A percentile compares a stretch with the other conserved stretches of the same genome.
Conservation (phyloP, 192 early-diverging fungal species). For the Spizellomyces sp. region DNA sequence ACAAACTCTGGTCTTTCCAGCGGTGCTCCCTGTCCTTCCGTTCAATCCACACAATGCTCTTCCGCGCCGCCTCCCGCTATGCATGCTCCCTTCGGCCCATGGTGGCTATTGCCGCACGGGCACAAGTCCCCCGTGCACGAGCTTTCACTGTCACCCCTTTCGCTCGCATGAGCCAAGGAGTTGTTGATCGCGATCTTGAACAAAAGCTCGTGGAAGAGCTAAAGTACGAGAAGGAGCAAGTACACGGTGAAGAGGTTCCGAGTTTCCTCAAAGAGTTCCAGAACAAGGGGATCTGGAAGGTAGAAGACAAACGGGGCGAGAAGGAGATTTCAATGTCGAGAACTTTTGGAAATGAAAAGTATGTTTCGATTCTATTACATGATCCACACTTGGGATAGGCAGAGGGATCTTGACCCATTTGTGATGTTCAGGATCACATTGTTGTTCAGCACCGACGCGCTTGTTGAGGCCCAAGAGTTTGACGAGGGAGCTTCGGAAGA, state of each 20-base stretch:
- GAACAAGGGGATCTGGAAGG: slow-evolving; percentile 59
- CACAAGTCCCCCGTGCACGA: slow-evolving; percentile 2
- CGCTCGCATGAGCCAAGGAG: slow-evolving; percentile 20
- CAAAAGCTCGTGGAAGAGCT: slow-evolving; percentile 76
- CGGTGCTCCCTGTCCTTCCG: no score
- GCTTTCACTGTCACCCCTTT: slow-evolving; percentile 10
- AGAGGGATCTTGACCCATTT: background rate
- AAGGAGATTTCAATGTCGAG: slow-evolving; percentile 81
- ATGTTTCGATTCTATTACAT: slow-evolving; percentile 17
- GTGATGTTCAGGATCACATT: slow-evolving; percentile 70
- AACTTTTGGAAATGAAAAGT: slow-evolving; percentile 90
- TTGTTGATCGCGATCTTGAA: slow-evolving; percentile 68
- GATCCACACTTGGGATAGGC: no score
- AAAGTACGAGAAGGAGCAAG: slow-evolving; percentile 70
- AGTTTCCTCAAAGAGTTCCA: slow-evolving; percentile 77
- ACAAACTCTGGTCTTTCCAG: no score
- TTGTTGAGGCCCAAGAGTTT: slow-evolving; percentile 73
- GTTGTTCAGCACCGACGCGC: slow-evolving; percentile 82
- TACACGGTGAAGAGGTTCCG: slow-evolving; percentile 48
- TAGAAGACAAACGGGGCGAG: slow-evolving; percentile 76
- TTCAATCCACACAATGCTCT: slow-evolving; percentile 1
- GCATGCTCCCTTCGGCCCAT: slow-evolving; percentile 1
- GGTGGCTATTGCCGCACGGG: background rate
- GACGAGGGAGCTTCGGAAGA: slow-evolving; percentile 64
- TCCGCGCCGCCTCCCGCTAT: slow-evolving; percentile 10